Percentiles rank a stretch among this genome's conserved stretches.
Conservation (phyloP, 2,329 filamentous ascomycete genomes). For the Sclerotinia nivalis region DNA sequence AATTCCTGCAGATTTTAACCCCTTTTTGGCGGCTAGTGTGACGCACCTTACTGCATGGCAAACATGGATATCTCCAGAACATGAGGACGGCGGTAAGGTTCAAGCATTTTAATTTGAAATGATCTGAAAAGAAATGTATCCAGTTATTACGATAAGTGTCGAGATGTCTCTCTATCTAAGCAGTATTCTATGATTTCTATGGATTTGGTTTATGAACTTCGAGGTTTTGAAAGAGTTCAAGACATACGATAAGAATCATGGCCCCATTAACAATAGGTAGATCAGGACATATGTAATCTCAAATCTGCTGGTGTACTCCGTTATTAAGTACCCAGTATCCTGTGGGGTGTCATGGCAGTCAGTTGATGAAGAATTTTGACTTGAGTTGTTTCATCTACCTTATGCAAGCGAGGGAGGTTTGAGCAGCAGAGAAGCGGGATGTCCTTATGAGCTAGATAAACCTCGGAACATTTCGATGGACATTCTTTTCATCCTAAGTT, state of each 20-base stretch:
- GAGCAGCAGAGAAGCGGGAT: slow-evolving; percentile 5
- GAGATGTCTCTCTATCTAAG: not conserved
- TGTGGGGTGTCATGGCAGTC: not conserved
- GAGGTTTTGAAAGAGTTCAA: not conserved
- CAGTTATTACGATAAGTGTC: not conserved
- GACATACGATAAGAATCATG: not conserved
- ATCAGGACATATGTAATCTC: not conserved
- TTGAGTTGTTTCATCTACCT: slow-evolving; percentile 11
- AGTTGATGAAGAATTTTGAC: not conserved
- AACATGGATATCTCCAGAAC: not conserved
- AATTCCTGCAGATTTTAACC: slow-evolving; percentile 19
- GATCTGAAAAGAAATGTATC: not conserved
- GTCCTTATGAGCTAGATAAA: not conserved
- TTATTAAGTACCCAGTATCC: not conserved
- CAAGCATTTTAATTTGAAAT: not conserved
- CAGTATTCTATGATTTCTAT: not conserved
- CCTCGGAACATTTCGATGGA: not conserved
- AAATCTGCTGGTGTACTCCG: not conserved
- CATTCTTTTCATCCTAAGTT: not conserved
- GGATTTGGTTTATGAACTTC: not conserved
- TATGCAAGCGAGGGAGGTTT: slow-evolving; percentile 6
- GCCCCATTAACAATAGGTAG: slow-evolving; percentile 2
- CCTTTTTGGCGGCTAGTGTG: slow-evolving; percentile 21
- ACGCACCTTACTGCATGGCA: slow-evolving; percentile 10
- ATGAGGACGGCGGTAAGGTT: slow-evolving; percentile 1